Percentiles rank a stretch among this genome's conserved stretches.
Conservation (phyloP, 345 rosid genomes). For the Salix viminalis region DNA sequence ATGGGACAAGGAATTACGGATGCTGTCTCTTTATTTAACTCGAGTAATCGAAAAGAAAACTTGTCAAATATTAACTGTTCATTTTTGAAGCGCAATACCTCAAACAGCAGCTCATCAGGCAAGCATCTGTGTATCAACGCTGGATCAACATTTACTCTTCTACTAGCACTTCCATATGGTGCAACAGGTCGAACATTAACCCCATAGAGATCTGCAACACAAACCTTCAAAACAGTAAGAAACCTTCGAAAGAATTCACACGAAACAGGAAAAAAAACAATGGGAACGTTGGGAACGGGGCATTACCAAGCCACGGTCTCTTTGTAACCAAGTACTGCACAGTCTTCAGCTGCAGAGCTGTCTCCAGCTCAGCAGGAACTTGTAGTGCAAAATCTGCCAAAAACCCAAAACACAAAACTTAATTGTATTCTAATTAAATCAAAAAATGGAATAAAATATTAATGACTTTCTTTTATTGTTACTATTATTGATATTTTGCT, state of each 20-base stretch:
- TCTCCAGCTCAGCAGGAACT: constrained; percentile 74
- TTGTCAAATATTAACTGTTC: neutral
- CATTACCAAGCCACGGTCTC: constrained; percentile 93
- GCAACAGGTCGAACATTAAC: constrained; percentile 77
- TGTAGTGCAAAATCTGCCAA: constrained; percentile 43
- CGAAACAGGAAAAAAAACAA: neutral
- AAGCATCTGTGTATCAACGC: constrained; percentile 73
- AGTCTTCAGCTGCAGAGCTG: constrained; percentile 71
- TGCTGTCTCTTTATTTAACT: neutral
- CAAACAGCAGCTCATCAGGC: constrained; percentile 90
- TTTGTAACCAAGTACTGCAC: constrained; percentile 58
- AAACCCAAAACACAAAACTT: neutral
- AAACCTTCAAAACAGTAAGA: neutral
- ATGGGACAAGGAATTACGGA: neutral
- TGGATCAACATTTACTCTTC: constrained; percentile 56
- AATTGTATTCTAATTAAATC: neutral
- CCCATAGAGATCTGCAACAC: constrained; percentile 74
- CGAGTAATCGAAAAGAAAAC: neutral
- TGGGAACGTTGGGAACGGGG: neutral
- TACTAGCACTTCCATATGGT: constrained; percentile 69
- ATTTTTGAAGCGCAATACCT: constrained; percentile 42
- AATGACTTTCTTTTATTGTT: too few species aligned
- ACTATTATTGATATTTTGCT: neutral
- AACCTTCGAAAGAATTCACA: neutral
- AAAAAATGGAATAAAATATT: neutral